Evolutionary conservation across 805 yeast species (phyloP), one percentile per base, ranked within the genome.

Genomic region (Sugiyamaella marilandica): DNA sequence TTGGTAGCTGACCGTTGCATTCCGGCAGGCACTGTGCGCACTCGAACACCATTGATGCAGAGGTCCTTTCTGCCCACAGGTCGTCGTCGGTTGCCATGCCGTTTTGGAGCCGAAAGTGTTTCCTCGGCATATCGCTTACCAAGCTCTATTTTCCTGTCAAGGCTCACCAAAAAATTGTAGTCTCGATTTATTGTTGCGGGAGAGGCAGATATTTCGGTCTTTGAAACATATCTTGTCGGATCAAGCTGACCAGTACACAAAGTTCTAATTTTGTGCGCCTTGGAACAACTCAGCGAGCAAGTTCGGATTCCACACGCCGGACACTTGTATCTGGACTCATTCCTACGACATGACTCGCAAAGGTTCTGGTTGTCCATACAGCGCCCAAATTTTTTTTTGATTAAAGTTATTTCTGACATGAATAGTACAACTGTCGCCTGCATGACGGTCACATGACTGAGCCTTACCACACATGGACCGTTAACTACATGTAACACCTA

Each of bases 251-350:
- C 97, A 2, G 81, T 70, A 64, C 97, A 91, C 18, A 74, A 73
- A 8, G 78, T 70, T 49, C 78, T 77, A 4, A 58, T 61, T 66
- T 89, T 89, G 63, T 91, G 97, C 19, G 74, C 64, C 55, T 79
- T 81, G 26, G 85, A 87, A 70, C 97, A 91, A 8, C 62, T 74
- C 5, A 87, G 64, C 0, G 86, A 81, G 65, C 97, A 91, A 0
- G 92, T 85, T 52, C 70, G 74, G 3, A 72, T 65, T 5, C 70
- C 69, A 63, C 97, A 91, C 14, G 84, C 83, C 0, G 97, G 97
- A 66, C 97, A 91, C 11, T 76, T 81, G 65, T 91, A 91, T 62
- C 83, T 85, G 52, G 74, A 72, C 24, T 59, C 65, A 3, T 70
- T 62, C 16, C 60, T 61, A 10, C 66, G 64, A 57, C 87, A 82